A percentile compares a stretch with the other conserved stretches of the same genome.
phyloP scores from a whole-genome alignment of 2,329 filamentous ascomycete genomes.

The Fusarium sp. region DNA sequence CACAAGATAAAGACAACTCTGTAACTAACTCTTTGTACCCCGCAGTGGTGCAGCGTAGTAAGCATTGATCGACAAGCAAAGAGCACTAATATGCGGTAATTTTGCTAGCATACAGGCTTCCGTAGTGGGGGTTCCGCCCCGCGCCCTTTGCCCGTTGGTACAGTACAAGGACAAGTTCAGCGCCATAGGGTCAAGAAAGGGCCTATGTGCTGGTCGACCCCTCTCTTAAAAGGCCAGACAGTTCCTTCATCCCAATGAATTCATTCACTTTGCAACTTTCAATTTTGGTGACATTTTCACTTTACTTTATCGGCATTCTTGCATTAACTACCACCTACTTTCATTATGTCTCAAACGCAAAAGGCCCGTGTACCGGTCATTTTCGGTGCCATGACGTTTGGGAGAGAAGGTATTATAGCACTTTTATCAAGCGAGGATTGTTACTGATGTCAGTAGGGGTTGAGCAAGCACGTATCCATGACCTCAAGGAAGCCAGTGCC shows the following conservation, averaged over 20 bases:
- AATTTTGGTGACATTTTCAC: not conserved
- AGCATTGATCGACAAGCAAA: not conserved
- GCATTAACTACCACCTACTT: not conserved
- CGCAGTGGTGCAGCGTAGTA: not conserved
- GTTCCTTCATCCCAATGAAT: not conserved
- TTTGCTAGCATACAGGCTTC: not conserved
- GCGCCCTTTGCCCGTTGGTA: not conserved
- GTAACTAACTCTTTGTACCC: not conserved
- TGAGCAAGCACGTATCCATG: not conserved
- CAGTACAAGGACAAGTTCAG: not conserved
- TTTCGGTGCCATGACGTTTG: slow-evolving; percentile 5
- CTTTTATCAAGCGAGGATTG: fast-evolving
- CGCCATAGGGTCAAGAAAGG: not conserved
- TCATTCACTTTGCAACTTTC: not conserved
- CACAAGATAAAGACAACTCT: too few species aligned
- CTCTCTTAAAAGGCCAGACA: not conserved
- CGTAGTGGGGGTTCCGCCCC: not conserved
- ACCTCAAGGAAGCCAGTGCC: not conserved
- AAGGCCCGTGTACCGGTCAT: not conserved
- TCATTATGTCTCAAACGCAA: not conserved
- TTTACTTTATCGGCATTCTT: not conserved
- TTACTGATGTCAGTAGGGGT: not conserved
- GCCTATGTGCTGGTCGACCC: not conserved
- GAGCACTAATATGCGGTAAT: not conserved
- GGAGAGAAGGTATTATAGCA: not conserved